Percentiles rank a stretch among this genome's conserved stretches.
phyloP scores from a whole-genome alignment of 768 basidiomycete species.

The Boletus tomentosulus region DNA sequence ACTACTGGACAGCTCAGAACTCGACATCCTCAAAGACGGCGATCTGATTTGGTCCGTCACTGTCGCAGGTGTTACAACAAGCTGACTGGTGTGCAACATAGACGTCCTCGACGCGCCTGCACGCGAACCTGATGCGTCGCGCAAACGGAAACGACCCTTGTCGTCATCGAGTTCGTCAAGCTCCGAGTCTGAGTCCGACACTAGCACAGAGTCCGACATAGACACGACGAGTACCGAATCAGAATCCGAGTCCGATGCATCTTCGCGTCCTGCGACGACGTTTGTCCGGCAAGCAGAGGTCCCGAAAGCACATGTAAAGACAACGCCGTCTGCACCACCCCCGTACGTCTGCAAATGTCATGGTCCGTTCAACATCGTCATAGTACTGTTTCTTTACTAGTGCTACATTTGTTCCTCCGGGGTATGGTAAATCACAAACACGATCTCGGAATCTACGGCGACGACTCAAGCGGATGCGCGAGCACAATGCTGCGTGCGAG shows the following conservation, averaged over 20 bases:
- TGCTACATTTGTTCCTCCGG: conserved; percentile 44
- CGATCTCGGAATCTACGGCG: conserved; percentile 53
- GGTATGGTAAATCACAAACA: conserved; percentile 55
- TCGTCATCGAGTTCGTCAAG: conserved; percentile 8
- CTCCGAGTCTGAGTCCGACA: conserved; percentile 13
- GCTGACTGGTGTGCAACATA: conserved; percentile 13
- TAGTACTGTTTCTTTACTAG: background rate
- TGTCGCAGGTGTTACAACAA: no score
- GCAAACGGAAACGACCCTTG: background rate
- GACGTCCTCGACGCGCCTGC: background rate
- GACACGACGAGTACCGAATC: conserved; percentile 19
- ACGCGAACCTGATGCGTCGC: no score
- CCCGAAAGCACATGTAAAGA: conserved; percentile 7
- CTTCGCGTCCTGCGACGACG: background rate
- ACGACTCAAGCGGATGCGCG: conserved; percentile 21
- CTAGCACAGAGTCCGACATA: background rate
- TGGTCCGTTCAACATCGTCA: conserved; percentile 7
- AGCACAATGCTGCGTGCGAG: conserved; percentile 14
- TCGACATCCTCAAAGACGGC: conserved; percentile 25
- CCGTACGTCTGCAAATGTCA: background rate
- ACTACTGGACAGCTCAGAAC: conserved; percentile 24
- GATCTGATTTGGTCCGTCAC: conserved; percentile 25
- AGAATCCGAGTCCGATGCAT: conserved; percentile 13
- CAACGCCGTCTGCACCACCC: background rate
- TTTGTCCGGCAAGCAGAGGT: conserved; percentile 5